These are phyloP conservation scores for Diplodia intermedia DNA, from an alignment of 2,329 filamentous ascomycete genomes.

Conservation along the genomic window DNA sequence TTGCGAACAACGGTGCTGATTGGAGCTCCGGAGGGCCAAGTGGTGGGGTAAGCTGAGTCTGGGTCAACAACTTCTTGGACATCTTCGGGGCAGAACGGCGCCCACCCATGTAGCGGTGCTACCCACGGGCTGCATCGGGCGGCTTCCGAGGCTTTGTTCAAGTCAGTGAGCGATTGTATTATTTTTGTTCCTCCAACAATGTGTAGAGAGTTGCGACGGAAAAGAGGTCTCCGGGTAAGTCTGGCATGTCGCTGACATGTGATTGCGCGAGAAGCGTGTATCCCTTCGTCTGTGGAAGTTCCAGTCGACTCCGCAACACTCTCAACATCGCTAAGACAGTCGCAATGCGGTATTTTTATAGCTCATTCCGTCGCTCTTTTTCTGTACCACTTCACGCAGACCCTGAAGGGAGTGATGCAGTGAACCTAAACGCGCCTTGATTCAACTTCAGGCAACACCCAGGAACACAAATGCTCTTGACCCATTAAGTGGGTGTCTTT, in stretches of 20 bases:
- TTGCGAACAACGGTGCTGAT: background rate
- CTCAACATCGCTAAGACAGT: too few relatives aligned
- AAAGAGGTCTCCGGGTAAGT: background rate
- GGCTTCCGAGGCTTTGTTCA: background rate
- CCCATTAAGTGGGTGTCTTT: too few relatives aligned
- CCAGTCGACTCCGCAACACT: too few relatives aligned
- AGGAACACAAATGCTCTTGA: too few relatives aligned
- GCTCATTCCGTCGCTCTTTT: too few relatives aligned
- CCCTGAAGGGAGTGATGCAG: too few relatives aligned
- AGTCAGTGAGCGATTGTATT: background rate
- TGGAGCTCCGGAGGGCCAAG: background rate
- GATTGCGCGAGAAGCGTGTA: background rate
- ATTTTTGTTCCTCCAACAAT: background rate
- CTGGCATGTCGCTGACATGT: background rate
- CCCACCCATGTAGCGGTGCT: background rate
- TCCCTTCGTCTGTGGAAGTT: background rate
- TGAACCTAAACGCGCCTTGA: too few relatives aligned
- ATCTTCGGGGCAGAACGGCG: background rate
- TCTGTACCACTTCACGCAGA: too few relatives aligned
- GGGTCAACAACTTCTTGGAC: background rate
- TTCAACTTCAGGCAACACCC: too few relatives aligned
- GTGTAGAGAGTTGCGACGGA: background rate
- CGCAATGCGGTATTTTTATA: too few relatives aligned
- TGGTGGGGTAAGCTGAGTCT: conserved; percentile 17
- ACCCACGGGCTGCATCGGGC: background rate